These are phyloP conservation scores for Cyberlindnera maritima DNA, from an alignment of 805 yeast genomes.

Conservation along the genomic window DNA sequence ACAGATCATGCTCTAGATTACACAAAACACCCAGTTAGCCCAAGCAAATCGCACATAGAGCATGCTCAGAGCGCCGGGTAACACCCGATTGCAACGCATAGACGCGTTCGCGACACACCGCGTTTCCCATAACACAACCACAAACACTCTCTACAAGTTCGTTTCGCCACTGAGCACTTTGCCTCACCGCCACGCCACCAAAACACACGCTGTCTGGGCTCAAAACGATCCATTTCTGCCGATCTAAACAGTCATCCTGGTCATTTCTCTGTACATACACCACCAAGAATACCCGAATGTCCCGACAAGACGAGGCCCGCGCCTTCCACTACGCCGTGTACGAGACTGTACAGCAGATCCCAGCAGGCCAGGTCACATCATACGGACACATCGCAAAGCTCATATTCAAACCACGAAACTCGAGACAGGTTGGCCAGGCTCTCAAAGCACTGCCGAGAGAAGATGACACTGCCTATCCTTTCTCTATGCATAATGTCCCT, in stretches of 20 bases:
- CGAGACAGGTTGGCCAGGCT: slow-evolving; percentile 74
- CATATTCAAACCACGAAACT: slow-evolving; percentile 57
- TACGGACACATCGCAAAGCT: slow-evolving; percentile 75
- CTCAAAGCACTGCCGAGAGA: slow-evolving; percentile 47
- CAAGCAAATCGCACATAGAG: no score
- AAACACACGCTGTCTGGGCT: slow-evolving; percentile 2
- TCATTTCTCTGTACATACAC: not conserved
- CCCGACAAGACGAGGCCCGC: slow-evolving; percentile 41
- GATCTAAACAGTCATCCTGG: not conserved
- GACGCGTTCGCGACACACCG: not conserved
- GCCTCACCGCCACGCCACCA: not conserved
- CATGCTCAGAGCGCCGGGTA: no score
- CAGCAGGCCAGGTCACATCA: slow-evolving; percentile 62
- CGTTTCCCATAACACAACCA: not conserved
- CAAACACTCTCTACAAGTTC: not conserved
- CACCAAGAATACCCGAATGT: slow-evolving; percentile 4
- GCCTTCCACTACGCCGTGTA: slow-evolving; percentile 64
- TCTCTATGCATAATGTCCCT: slow-evolving; percentile 14
- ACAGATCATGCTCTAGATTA: no score
- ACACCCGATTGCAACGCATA: not conserved
- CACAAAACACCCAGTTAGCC: no score
- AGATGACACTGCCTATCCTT: slow-evolving; percentile 11
- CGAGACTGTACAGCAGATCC: slow-evolving; percentile 49
- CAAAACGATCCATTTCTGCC: not conserved
- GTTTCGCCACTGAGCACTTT: not conserved